phyloP scores from a whole-genome alignment of 1,284 basidiomycete genomes.

The Sanghuangporus baumii region DNA sequence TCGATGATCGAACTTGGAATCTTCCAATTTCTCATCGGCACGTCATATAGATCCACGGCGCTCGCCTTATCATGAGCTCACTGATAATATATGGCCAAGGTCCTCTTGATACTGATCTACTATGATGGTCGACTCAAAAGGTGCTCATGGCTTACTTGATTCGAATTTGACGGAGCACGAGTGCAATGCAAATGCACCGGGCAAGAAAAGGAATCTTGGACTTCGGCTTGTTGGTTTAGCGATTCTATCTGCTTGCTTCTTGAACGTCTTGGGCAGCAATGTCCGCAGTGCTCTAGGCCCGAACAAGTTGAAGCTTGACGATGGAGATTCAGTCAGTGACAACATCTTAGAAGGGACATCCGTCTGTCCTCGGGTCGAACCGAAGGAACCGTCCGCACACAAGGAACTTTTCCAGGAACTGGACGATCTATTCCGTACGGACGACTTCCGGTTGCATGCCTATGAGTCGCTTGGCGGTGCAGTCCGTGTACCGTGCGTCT shows the following conservation, averaged over 20 bases:
- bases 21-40: background rate
- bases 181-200: background rate
- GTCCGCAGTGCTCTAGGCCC: background rate
- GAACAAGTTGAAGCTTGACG: background rate
- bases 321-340: background rate
- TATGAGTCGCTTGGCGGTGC: conserved; percentile 39
- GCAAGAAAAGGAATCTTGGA: background rate
- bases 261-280: background rate
- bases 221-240: background rate
- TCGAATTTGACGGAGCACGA: background rate
- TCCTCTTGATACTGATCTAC: background rate
- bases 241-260: background rate
- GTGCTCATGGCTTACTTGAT: background rate
- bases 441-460: conserved; percentile 34
- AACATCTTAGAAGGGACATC: background rate
- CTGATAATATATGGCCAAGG: background rate
- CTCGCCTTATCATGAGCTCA: background rate
- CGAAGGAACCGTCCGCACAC: conserved; percentile 28
- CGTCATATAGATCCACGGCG: background rate
- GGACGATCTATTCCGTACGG: conserved; percentile 29
- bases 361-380: conserved; percentile 30
- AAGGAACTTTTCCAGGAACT: conserved; percentile 28
- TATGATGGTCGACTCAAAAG: background rate
- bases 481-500: conserved; percentile 38
- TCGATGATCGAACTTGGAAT: background rate